Conservation (phyloP, 768 basidiomycete species). For the Russula earlei region DNA sequence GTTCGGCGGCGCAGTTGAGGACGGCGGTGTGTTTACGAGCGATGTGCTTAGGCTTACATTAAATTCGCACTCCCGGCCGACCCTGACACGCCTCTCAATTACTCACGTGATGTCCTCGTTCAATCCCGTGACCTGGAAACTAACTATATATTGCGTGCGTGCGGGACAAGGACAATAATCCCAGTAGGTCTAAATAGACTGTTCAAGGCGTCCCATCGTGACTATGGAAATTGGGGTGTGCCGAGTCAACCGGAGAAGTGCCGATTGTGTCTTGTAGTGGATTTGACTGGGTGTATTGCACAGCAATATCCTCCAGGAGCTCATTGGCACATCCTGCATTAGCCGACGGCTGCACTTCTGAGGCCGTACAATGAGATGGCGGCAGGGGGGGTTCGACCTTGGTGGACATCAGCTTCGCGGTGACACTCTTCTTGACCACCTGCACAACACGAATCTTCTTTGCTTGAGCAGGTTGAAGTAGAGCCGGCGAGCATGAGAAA, state of each 20-base stretch:
- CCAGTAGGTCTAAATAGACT: no score
- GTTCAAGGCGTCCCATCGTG: no score
- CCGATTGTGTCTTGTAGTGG: neutral
- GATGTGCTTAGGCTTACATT: neutral
- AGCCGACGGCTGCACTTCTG: neutral
- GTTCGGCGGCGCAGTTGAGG: neutral
- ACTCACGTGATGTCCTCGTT: neutral
- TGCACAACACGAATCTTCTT: conserved; percentile 62
- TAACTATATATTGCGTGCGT: neutral
- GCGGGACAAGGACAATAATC: neutral
- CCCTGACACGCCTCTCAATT: neutral
- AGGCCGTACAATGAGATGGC: neutral
- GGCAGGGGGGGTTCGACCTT: conserved; percentile 40
- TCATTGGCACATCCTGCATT: neutral
- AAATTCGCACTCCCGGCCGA: neutral
- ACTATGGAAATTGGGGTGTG: neutral
- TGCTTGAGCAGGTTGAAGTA: conserved; percentile 54
- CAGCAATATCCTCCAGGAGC: neutral
- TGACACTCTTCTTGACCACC: conserved; percentile 59
- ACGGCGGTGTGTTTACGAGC: neutral
- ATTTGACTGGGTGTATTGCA: neutral
- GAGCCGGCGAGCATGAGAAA: conserved; percentile 64
- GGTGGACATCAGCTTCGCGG: conserved; percentile 54
- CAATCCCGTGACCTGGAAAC: no score
- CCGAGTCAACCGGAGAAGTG: neutral